Base-by-base conservation (phyloP, 148 eudicot species). In the Rhododendron molle region DNA sequence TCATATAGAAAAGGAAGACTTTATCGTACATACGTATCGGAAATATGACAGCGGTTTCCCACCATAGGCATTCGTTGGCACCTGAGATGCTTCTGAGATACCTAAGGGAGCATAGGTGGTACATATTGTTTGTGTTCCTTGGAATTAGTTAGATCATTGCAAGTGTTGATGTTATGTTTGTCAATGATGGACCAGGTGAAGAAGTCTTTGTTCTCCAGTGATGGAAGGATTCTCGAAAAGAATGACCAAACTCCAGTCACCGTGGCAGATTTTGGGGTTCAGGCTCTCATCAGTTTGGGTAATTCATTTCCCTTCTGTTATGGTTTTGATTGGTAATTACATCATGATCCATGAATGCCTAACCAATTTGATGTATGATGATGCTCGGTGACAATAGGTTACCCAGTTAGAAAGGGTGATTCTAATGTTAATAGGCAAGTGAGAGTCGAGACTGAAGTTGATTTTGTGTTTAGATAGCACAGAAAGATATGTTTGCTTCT, bases 281-380 rank as follows among this genome's bases (percentile, higher is more conserved):
- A 96, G 88, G 99, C 98, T 85, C 91, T 96, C n/a, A 88, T 96
- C 86, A 95, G 99, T 87, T 90, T 94, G 85, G 99, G 98, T 96
- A 90, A 83, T 43, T 81, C 36, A 43, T 32, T 82, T 65, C 7
- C 20, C 3, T 36, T 44, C 71, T 67, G 38, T 16, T 65, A 9
- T 23, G 43, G 78, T 86, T 47, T 82, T 46, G 72, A n/a, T 7
- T 47, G 34, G 54, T 11, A 34, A 21, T 60, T 46, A 49, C 30
- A 5, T 71, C 12, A 20, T 65, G 9, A 8, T 85, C 8, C 2
- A 54, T 34, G 50, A 26, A 73, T 69, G 36, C 38, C 58, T 81
- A 16, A 18, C 72, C 21, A 60, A 15, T 54, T 81, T 54, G 71
- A 32, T 81, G 69, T 10, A 15, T 18, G 26, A 30, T 16, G 5